A percentile compares a stretch with the other conserved stretches of the same genome.
Evolutionary conservation across 2,329 filamentous ascomycete genomes (phyloP).

Genomic region (Madurella fahalii): DNA sequence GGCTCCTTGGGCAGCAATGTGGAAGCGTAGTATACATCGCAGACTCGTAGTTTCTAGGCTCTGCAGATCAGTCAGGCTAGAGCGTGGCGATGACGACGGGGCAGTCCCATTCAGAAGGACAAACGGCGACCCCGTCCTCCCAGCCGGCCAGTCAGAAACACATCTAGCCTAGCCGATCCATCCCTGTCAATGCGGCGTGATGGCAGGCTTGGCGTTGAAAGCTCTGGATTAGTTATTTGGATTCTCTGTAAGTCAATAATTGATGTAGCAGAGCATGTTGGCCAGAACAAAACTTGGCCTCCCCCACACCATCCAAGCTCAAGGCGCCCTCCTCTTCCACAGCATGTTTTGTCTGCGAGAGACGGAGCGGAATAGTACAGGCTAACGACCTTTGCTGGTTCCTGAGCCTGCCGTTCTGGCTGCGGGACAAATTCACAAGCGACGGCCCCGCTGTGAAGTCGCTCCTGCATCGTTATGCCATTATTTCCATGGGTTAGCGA

Average conservation of each 20-base stretch:
- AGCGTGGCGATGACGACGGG: constrained; percentile 14
- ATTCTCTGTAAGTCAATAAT: not conserved
- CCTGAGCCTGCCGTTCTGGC: too few relatives aligned
- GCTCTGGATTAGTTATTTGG: not conserved
- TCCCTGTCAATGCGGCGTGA: constrained; percentile 18
- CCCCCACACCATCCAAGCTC: too few relatives aligned
- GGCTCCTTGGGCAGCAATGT: too few relatives aligned
- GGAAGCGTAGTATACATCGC: too few relatives aligned
- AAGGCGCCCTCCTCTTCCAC: too few relatives aligned
- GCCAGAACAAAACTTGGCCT: not conserved
- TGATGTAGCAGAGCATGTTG: not conserved
- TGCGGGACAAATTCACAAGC: not conserved
- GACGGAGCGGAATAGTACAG: too few relatives aligned
- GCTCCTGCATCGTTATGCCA: not conserved
- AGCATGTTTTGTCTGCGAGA: too few relatives aligned
- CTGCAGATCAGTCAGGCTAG: constrained; percentile 14
- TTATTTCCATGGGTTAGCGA: not conserved
- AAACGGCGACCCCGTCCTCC: constrained; percentile 13
- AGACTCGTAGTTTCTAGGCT: constrained; percentile 16
- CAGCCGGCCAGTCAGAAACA: not conserved
- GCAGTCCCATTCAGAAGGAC: not conserved
- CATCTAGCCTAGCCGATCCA: constrained; percentile 5
- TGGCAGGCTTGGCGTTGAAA: constrained; percentile 10
- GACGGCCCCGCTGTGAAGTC: not conserved
- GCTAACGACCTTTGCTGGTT: too few relatives aligned